Evolutionary conservation across 257 asterid species (phyloP), one percentile per base, ranked within the genome.

Genomic region (Petunia axillaris): DNA sequence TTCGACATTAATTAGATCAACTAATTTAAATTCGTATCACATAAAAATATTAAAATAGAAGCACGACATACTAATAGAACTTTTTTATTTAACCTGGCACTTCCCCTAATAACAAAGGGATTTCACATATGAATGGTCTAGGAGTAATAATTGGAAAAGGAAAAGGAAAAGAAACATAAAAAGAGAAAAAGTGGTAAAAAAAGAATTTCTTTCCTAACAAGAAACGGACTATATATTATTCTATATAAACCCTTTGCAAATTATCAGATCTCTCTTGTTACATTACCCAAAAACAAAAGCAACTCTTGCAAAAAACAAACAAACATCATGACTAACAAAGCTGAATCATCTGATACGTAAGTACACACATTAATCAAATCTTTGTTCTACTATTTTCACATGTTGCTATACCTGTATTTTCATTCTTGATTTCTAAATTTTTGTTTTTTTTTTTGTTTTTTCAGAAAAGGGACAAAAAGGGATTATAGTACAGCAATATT

Each of bases 401-500:
- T 64, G 53, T 53, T 25, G 16, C 50, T 9, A 76, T 25, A 44
- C 10, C 82, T 83, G 3, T 62, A 48, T 48, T 48, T 48, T 48
- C 9, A 48, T 48, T 74, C 48, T 35, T 84, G 36, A 6, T 73
- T 74, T 4, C 3, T 14, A 58, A 55, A 6, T 7, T 13, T 44
- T 76, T 14, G 13, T 50, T 68, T 13, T 55, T 79, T 39, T 7
- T 55, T 75, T 85, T 68, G 25, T 25, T 60, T 89, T 48, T 81
- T 83, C 80, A 94, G 98, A 80, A 94, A 89, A 87, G 98, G 97
- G 64, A 80, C 92, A 2, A 94, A 92, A 91, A 89, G 90, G 87
- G 98, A 94, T 86, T 92, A 86, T 55, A 92, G 97, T 85, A 92
- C 97, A 38, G 97, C 98, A 75, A 94, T 94, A 75, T 76, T 94